Evolutionary conservation across 495 filamentous ascomycete species (phyloP), one percentile per base, ranked within the genome.

Genomic region (Tuber brumale): DNA sequence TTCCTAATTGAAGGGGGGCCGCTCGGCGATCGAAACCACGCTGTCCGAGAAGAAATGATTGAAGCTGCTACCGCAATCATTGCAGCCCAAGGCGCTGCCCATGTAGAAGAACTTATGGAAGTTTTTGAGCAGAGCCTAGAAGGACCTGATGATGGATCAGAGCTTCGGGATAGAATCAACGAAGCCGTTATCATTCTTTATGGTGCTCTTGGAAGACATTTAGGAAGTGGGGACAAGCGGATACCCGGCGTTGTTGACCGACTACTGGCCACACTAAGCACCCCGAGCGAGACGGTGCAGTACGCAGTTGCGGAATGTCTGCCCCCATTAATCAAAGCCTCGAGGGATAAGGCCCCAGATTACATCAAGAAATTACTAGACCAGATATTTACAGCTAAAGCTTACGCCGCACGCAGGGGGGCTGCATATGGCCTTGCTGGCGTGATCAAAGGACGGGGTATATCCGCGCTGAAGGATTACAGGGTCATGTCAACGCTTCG

Each of bases 171-270:
- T 80, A 87, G 91, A 66, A 92, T 98, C 78, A 97, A 97, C 81
- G 95, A 99, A 85, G 95, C 95, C 6, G 94, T 99, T 41, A 93
- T 99, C 77, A 94, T 99, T 74, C 91, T 99, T 76, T 99, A 98
- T 81, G 95, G 95, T 80, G 94, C 95, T 45, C 85, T 99, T 21
- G 95, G 94, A 19, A 88, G 92, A 42, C 95, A 99, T 86, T 86
- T 99, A 66, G 90, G 91, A 76, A 85, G 90, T 3, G 93, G 94
- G 10, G 95, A 99, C 82, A 84, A 88, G 72, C 93, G 95, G 75
- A 87, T 98, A 66, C 93, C 93, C 12, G 89, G 91, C 18, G 95
- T 97, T 70, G 89, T 98, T 44, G 90, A 93, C 76, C 89, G 93
- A 74, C 86, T 99, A 27, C 88, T 98, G 46, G 89, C 88, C 37